Conservation (phyloP, 2,329 filamentous ascomycete genomes). For the Colletotrichum tanaceti region DNA sequence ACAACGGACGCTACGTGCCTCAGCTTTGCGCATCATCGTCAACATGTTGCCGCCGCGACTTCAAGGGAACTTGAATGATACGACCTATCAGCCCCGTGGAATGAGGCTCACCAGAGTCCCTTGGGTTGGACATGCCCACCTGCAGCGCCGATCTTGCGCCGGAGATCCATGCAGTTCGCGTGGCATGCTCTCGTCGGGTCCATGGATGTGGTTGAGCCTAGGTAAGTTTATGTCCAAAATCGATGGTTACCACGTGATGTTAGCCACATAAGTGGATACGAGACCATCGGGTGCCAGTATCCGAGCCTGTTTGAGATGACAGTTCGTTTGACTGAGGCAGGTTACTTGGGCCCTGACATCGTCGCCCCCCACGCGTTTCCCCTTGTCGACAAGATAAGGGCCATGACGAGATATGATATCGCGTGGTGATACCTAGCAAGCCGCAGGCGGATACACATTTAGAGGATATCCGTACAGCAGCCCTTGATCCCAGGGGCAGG, state of each 20-base stretch:
- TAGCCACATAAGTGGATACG: constrained; percentile 1
- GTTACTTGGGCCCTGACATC: neutral
- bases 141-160: neutral
- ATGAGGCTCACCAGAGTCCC: constrained; percentile 21
- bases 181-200: constrained; percentile 11
- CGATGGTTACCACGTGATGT: constrained; percentile 8
- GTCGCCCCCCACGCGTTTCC: neutral
- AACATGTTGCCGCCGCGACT: constrained; percentile 1
- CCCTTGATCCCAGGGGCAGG: constrained; percentile 7
- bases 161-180: constrained; percentile 22
- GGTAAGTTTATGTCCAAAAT: constrained; percentile 7
- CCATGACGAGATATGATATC: neutral
- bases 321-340: neutral
- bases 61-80: neutral
- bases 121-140: neutral
- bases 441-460: constrained; percentile 3
- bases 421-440: neutral
- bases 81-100: neutral
- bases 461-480: constrained; percentile 14
- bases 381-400: neutral
- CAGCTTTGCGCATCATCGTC: constrained; percentile 4
- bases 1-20: constrained; percentile 24
- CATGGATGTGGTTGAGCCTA: constrained; percentile 1
- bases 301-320: constrained; percentile 7
- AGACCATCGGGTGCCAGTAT: constrained; percentile 14